Percentiles rank a stretch among this genome's conserved stretches.
Evolutionary conservation across 768 basidiomycete genomes (phyloP).

Genomic region (Psilocybe cyanescens): DNA sequence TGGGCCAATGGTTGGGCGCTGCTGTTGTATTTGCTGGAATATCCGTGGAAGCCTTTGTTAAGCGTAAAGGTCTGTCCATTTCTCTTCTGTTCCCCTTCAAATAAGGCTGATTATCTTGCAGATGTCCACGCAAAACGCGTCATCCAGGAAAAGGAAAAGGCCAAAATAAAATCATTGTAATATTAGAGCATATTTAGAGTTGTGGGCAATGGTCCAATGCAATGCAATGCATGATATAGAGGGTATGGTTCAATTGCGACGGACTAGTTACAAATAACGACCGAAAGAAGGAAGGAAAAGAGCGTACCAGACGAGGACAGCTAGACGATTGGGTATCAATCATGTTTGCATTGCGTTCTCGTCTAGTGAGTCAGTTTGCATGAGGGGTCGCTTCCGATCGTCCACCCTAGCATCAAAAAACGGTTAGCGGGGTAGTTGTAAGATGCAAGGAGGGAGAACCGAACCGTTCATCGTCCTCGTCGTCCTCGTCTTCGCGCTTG

Average conservation of each 20-base stretch:
- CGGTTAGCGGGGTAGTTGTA: conserved; percentile 4
- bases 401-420: conserved; percentile 37
- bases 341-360: conserved; percentile 58
- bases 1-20: conserved; percentile 93
- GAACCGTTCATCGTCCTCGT: conserved; percentile 51
- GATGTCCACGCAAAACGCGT: conserved; percentile 83
- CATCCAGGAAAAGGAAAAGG: conserved; percentile 82
- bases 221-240: conserved; percentile 8
- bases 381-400: conserved; percentile 50
- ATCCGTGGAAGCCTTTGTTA: conserved; percentile 89
- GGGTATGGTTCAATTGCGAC: conserved; percentile 17
- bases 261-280: conserved; percentile 10
- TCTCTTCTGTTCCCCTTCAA: conserved; percentile 9
- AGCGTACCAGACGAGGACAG: neutral
- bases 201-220: conserved; percentile 16
- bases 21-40: conserved; percentile 95
- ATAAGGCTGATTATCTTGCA: conserved; percentile 30
- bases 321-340: conserved; percentile 13
- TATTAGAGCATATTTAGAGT: conserved; percentile 27
- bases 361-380: conserved; percentile 36
- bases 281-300: conserved; percentile 7
- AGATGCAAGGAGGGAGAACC: neutral
- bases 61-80: conserved; percentile 71
- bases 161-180: conserved; percentile 79
- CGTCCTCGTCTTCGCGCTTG: conserved; percentile 78